Evolutionary conservation across 176 grass and related monocot genomes (phyloP).

Genomic region (Triticum monococcum): DNA sequence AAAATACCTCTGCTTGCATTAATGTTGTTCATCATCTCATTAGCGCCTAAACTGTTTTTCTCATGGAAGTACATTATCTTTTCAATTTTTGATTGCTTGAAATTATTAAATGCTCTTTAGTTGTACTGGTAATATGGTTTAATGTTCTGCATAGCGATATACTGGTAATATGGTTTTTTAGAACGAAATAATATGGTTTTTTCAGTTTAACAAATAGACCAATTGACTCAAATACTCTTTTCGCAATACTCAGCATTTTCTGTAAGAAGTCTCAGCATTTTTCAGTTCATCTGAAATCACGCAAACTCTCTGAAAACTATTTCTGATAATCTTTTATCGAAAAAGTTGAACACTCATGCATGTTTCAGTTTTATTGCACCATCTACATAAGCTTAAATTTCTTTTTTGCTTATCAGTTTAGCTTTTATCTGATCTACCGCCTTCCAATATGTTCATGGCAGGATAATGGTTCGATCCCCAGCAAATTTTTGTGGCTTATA

Average conservation of each 20-base stretch:
- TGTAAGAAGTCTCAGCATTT: neutral
- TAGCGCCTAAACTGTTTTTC: neutral
- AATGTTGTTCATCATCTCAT: too few relatives aligned
- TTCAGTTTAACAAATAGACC: neutral
- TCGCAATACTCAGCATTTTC: neutral
- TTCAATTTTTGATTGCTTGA: neutral
- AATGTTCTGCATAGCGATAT: too few relatives aligned
- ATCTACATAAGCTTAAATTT: neutral
- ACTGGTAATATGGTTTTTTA: too few relatives aligned
- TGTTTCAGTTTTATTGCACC: neutral
- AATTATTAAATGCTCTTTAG: neutral
- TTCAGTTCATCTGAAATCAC: neutral
- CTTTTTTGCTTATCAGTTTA: neutral
- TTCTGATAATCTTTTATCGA: neutral
- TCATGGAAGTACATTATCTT: neutral
- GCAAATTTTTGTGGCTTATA: neutral
- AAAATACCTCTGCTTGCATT: neutral
- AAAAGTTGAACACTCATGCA: neutral
- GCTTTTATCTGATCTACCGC: neutral
- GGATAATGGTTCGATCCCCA: neutral
- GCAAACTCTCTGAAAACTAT: neutral
- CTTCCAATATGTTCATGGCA: neutral
- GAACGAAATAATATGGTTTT: too few relatives aligned
- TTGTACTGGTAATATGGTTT: too few relatives aligned
- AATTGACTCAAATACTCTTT: neutral